phyloP scores from a whole-genome alignment of 2,329 filamentous ascomycete species.

The Coniella vitis region DNA sequence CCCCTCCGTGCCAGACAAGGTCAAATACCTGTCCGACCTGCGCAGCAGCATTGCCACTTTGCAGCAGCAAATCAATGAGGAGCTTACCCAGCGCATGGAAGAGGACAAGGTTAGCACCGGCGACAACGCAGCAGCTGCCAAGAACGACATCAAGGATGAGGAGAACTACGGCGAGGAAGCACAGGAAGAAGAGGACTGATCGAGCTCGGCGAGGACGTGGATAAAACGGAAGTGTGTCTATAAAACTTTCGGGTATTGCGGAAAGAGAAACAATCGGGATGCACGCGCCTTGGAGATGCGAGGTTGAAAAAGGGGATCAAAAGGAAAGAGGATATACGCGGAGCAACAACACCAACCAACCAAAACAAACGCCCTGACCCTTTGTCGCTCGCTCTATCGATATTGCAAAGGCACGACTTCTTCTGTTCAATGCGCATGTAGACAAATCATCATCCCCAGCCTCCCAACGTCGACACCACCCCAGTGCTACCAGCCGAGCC shows the following conservation, averaged over 20 bases:
- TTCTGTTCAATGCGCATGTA: not conserved
- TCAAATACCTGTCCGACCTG: slow-evolving; percentile 52
- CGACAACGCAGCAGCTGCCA: slow-evolving; percentile 20
- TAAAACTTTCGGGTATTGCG: no score
- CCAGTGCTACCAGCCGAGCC: not conserved
- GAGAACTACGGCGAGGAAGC: slow-evolving; percentile 83
- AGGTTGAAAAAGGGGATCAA: no score
- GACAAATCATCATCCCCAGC: not conserved
- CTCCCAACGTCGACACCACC: not conserved
- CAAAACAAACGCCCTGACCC: not conserved
- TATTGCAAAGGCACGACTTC: not conserved
- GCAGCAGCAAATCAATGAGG: slow-evolving; percentile 63
- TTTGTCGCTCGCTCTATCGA: no score
- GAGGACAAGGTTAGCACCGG: slow-evolving; percentile 51
- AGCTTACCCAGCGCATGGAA: slow-evolving; percentile 69
- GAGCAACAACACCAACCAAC: slow-evolving; percentile 2
- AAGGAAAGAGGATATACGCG: slow-evolving; percentile 10
- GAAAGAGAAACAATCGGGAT: no score
- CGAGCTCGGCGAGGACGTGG: no score
- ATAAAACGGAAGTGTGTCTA: no score
- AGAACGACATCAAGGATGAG: slow-evolving; percentile 56
- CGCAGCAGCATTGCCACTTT: slow-evolving; percentile 48
- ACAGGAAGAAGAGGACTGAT: slow-evolving; percentile 54
- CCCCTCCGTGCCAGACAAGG: slow-evolving; percentile 39
- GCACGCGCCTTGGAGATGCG: no score